A percentile compares a stretch with the other conserved stretches of the same genome.
Evolutionary conservation across 2,329 filamentous ascomycete genomes (phyloP).

Genomic region (Trichophyton benhamiae): DNA sequence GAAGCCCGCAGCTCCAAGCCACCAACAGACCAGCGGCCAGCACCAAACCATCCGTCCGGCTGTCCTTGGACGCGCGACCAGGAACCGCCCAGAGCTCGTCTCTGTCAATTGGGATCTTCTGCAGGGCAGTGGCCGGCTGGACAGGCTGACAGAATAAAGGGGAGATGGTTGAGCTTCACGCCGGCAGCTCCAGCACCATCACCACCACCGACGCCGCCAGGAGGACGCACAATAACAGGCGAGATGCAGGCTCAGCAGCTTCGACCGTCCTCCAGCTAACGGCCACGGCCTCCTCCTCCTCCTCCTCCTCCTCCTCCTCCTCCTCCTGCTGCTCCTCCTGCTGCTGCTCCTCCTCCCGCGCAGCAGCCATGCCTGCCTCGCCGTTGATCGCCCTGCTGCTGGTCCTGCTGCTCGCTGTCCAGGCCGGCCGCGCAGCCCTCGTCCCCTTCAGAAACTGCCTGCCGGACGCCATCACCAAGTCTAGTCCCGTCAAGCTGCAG

Average conservation of each 20-base stretch:
- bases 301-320: neutral
- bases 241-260: neutral
- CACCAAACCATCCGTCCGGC: neutral
- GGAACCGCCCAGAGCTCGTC: neutral
- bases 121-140: neutral
- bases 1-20: neutral
- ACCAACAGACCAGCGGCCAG: slow-evolving; percentile 4
- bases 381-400: neutral
- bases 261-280: neutral
- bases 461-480: slow-evolving; percentile 44
- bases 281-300: neutral
- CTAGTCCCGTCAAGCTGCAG: slow-evolving; percentile 54
- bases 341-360: too few relatives aligned
- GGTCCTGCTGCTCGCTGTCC: slow-evolving; percentile 1
- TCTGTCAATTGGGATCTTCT: neutral
- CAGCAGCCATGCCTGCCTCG: neutral
- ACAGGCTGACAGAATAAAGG: neutral
- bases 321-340: too few relatives aligned
- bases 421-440: slow-evolving; percentile 46
- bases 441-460: slow-evolving; percentile 81
- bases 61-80: neutral
- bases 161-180: neutral
- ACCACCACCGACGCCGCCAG: neutral
- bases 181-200: neutral
- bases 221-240: neutral